Evolutionary conservation across 768 basidiomycete genomes (phyloP), one percentile per base, ranked within the genome.

Genomic region (Exidia glandulosa): DNA sequence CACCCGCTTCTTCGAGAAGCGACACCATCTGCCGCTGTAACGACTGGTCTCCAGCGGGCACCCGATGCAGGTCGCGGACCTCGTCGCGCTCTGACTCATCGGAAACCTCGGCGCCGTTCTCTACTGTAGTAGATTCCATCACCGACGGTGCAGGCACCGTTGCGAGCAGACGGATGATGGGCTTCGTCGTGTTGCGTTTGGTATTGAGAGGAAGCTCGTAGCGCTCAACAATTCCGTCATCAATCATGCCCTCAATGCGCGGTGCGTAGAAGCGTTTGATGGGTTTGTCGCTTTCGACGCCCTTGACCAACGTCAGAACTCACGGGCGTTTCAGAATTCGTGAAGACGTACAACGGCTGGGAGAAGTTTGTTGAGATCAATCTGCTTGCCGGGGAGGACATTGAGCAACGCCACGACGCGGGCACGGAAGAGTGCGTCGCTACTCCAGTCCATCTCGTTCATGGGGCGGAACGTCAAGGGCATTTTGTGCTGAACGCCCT

Each of bases 201-300:
- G 41, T 23, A 23, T 45, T 54, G 30, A 31, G 16, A 3, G 25
- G 27, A 19, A 14, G 50, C 7, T 54, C 14, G 50, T 31, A 54
- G 61, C 82, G 85, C 68, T 93, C 90, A 34, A 94, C 79, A 37
- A 88, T 66, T 6, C 88, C 84, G 66, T 86, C 81, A 57, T 83
- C 80, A 23, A 88, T 79, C 65, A 94, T 75, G 64, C 87, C 88
- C 2, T 83, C 81, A 41, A 93, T 74, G 48, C 90, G 79, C 34
- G 79, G 81, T 66, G 85, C 83, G 69, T 94, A 90, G 66, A 91
- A 90, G 14, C 90, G 81, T n/a, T 90, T 81, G 64, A 91, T 86
- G 3, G 82, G 81, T 70, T 85, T 88, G 3, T 80, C 41, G 41
- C 41, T 14, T 19, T 23, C 5, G 12, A 45, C 41, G 19, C 41